Evolutionary conservation across 2,329 filamentous ascomycete genomes (phyloP), one percentile per base, ranked within the genome.

Genomic region (Fusarium sp.): DNA sequence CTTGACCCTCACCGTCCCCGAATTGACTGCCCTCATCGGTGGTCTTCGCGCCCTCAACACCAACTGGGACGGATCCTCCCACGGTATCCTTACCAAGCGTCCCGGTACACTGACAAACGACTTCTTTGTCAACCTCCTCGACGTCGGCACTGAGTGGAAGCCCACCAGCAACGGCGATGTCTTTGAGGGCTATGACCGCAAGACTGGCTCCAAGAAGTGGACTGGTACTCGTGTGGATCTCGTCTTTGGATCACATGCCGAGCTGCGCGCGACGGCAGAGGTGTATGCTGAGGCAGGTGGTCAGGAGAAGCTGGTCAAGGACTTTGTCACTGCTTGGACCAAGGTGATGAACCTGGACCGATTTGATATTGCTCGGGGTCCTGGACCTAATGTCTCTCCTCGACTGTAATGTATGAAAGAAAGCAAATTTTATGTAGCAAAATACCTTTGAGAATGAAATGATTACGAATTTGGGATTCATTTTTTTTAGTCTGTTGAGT

Each of bases 121-220:
- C 78, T 93, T 92, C 83, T 93, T 93, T 72, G 83, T 90, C 76
- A 92, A 92, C 78, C 80, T 93, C 4, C 83, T 93, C 38, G 89
- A 93, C 74, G 84, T 83, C 71, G 78, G 76, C 76, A 90, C 84
- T 4, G 79, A 77, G 38, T 93, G 90, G 90, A 75, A 77, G 35
- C 75, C 76, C 56, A 69, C 70, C 13, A 77, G 76, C 60, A 47
- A 57, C 43, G 71, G 76, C 37, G 88, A 92, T 64, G 44, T 81
- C 46, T 92, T 83, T 71, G 83, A 88, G 68, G 89, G 88, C 45
- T 69, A 76, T 15, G 88, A 92, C 78, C 86, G 86, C 75, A 88
- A 88, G 81, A 84, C 82, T 9, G 88, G 88, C 42, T 70, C 78
- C 57, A 83, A 85, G 80, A 90, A 88, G 79, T 92, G 87, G 86